A percentile compares a stretch with the other conserved stretches of the same genome.
Evolutionary conservation across 306 rosid species (phyloP).

Genomic region (Ammopiptanthus mongolicus): DNA sequence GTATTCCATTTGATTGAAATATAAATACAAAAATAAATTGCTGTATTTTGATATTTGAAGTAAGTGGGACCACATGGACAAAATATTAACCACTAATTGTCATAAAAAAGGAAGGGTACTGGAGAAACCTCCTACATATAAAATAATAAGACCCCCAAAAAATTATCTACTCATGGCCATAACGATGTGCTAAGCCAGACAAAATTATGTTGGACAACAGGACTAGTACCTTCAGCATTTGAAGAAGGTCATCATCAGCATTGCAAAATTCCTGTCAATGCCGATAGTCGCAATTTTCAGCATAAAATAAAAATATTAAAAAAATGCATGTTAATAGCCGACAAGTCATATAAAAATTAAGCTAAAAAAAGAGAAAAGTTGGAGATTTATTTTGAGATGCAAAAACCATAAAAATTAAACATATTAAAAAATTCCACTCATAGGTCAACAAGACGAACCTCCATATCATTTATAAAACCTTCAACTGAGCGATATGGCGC

Average conservation of each 20-base stretch:
- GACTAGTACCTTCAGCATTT: conserved; percentile 53
- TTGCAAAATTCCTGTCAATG: conserved; percentile 60
- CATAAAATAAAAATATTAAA: conserved; percentile 1
- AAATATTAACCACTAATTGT: background rate
- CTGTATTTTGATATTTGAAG: background rate
- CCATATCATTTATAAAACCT: conserved; percentile 74
- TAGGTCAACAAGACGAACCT: conserved; percentile 39
- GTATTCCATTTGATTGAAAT: background rate
- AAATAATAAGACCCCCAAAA: background rate
- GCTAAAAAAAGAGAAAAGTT: background rate
- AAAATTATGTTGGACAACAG: conserved; percentile 14
- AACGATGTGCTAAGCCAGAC: background rate
- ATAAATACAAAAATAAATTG: background rate
- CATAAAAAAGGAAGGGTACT: too few species aligned
- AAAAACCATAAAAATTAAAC: background rate
- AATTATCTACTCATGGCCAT: background rate
- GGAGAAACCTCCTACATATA: background rate
- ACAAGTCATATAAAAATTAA: background rate
- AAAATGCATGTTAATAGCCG: background rate
- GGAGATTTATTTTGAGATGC: conserved; percentile 3
- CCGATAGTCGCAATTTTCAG: conserved; percentile 9
- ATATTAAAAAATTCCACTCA: background rate
- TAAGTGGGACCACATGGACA: background rate
- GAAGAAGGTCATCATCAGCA: conserved; percentile 52
- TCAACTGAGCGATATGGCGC: conserved; percentile 83